Conservation (phyloP, 331 rosid species). For the Malus hybrid region DNA sequence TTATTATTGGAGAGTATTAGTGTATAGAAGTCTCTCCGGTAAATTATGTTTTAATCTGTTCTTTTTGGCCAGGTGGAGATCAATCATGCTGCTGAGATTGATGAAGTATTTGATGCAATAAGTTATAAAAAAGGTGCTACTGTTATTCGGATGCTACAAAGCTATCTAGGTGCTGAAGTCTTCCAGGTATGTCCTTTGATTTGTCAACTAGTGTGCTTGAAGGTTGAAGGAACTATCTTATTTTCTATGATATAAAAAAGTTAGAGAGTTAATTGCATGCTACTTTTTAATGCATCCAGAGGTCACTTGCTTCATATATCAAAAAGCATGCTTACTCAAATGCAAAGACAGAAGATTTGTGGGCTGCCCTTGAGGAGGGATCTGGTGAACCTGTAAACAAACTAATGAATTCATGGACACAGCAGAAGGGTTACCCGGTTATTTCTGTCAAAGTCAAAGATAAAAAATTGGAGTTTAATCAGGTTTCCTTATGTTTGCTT, state of each 20-base stretch:
- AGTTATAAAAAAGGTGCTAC: too few species aligned
- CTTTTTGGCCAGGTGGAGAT: conserved; percentile 64
- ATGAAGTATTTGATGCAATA: too few species aligned
- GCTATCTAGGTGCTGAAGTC: conserved; percentile 75
- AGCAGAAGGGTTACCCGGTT: conserved; percentile 46
- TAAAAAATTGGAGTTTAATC: conserved; percentile 31
- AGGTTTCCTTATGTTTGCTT: conserved; percentile 21
- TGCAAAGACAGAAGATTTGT: conserved; percentile 45
- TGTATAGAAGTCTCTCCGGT: neutral
- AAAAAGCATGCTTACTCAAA: conserved; percentile 42
- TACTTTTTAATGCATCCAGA: conserved; percentile 19
- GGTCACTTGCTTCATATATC: conserved; percentile 43
- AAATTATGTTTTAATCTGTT: conserved; percentile 5
- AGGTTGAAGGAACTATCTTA: neutral
- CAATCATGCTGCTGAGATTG: conserved; percentile 78
- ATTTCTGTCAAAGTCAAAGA: conserved; percentile 33
- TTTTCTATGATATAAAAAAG: neutral
- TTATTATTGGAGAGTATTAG: neutral
- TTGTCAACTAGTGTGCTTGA: neutral
- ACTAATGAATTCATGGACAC: conserved; percentile 52
- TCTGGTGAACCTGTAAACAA: conserved; percentile 45
- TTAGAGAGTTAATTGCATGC: neutral
- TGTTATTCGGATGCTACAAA: too few species aligned
- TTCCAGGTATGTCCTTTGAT: conserved; percentile 62
- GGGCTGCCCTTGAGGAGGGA: conserved; percentile 59